These are phyloP conservation scores for Zygosaccharomyces lentus DNA, from an alignment of 805 yeast species.

Conservation along the genomic window DNA sequence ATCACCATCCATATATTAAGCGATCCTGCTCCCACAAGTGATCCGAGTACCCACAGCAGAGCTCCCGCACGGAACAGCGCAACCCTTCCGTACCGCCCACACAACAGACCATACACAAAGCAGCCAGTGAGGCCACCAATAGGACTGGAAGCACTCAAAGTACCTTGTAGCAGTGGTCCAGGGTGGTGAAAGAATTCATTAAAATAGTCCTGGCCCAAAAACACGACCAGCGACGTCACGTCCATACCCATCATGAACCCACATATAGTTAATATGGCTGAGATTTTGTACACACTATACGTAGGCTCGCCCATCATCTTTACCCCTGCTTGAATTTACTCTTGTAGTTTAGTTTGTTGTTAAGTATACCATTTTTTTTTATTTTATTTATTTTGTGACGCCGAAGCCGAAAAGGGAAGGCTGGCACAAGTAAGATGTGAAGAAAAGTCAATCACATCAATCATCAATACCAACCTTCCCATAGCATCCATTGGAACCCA, in stretches of 20 bases:
- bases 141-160: conserved; percentile 71
- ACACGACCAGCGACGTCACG: conserved; percentile 71
- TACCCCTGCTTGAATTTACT: background rate
- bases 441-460: background rate
- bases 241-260: conserved; percentile 78
- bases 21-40: conserved; percentile 31
- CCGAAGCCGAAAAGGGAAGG: background rate
- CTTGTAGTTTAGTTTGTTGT: background rate
- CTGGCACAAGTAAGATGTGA: background rate
- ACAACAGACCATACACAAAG: conserved; percentile 45
- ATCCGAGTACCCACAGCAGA: conserved; percentile 56
- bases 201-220: conserved; percentile 50
- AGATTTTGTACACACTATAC: conserved; percentile 51
- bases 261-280: conserved; percentile 56
- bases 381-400: conserved; percentile 1
- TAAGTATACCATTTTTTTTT: background rate
- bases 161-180: conserved; percentile 57
- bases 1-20: conserved; percentile 43
- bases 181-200: conserved; percentile 50
- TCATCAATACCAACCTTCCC: background rate
- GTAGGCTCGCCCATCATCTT: conserved; percentile 12
- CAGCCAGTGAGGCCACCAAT: conserved; percentile 66
- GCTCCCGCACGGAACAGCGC: conserved; percentile 50
- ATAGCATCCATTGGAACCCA: background rate
- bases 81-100: conserved; percentile 57